A percentile compares a stretch with the other conserved stretches of the same genome.
These are phyloP conservation scores for Phytophthora pinifolia DNA, from an alignment of 352 stramenopile genomes.

Conservation along the genomic window DNA sequence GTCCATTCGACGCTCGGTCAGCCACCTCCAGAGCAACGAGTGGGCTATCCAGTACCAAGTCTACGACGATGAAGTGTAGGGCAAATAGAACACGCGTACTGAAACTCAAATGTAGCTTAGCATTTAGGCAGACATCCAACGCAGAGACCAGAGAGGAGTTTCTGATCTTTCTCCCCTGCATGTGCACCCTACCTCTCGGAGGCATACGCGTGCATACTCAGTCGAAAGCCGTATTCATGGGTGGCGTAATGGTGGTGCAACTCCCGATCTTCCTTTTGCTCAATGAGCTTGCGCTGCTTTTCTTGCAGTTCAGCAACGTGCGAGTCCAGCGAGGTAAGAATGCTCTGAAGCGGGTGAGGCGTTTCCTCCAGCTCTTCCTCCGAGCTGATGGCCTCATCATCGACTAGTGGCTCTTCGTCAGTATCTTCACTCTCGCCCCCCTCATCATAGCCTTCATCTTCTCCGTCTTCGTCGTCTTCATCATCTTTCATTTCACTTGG, in stretches of 20 bases:
- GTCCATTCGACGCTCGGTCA: slow-evolving; percentile 35
- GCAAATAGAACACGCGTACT: slow-evolving; percentile 13
- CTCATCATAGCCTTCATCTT: slow-evolving; percentile 5
- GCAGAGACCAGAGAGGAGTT: not conserved
- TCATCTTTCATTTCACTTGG: slow-evolving; percentile 17
- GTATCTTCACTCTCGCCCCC: slow-evolving; percentile 27
- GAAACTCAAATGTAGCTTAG: slow-evolving; percentile 12
- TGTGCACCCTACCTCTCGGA: slow-evolving; percentile 4
- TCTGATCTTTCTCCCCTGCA: not conserved
- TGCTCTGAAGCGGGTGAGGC: slow-evolving; percentile 26
- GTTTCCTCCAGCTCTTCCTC: slow-evolving; percentile 24
- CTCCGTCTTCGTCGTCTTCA: slow-evolving; percentile 26
- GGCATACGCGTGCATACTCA: slow-evolving; percentile 11
- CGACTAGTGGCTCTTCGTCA: slow-evolving; percentile 5
- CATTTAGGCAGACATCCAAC: not conserved
- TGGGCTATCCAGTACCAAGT: slow-evolving; percentile 67
- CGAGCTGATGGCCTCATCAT: slow-evolving; percentile 21
- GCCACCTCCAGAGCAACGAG: slow-evolving; percentile 57
- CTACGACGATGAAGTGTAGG: slow-evolving; percentile 84
- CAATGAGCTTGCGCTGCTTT: slow-evolving; percentile 43
- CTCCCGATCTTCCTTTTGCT: slow-evolving; percentile 57
- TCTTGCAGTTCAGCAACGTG: slow-evolving; percentile 47
- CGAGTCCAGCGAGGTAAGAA: slow-evolving; percentile 39
- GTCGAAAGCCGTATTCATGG: slow-evolving; percentile 11
- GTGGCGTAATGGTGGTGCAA: slow-evolving; percentile 24